These are phyloP conservation scores for Monosporascus sp. DNA, from an alignment of 2,329 filamentous ascomycete genomes.

Conservation along the genomic window DNA sequence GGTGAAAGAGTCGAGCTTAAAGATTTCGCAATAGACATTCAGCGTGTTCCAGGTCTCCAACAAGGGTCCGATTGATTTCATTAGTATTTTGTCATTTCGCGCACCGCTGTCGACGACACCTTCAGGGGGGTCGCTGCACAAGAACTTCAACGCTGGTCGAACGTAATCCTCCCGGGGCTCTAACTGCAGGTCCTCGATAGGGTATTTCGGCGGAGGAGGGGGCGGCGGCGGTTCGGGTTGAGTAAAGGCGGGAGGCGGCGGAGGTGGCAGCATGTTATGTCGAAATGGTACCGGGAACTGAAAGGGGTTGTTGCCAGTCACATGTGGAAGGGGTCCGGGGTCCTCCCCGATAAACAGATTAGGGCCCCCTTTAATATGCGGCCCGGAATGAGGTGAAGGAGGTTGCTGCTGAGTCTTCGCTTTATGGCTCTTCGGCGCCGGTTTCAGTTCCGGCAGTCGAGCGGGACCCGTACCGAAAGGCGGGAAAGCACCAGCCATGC, in stretches of 20 bases:
- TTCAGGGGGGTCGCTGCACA: constrained; percentile 60
- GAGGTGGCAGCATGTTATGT: constrained; percentile 39
- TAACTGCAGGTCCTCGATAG: constrained; percentile 88
- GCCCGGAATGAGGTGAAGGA: constrained; percentile 31
- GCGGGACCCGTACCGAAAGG: constrained; percentile 37
- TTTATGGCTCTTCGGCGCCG: constrained; percentile 65
- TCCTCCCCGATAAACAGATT: constrained; percentile 29
- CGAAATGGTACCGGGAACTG: constrained; percentile 39
- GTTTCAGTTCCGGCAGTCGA: constrained; percentile 68
- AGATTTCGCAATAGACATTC: constrained; percentile 96
- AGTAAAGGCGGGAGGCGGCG: constrained; percentile 35
- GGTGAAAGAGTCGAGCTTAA: constrained; percentile 91
- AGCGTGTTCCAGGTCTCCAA: constrained; percentile 94
- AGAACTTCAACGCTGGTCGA: constrained; percentile 72
- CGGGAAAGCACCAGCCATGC: constrained; percentile 22
- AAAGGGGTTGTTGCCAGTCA: constrained; percentile 40
- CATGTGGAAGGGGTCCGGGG: constrained; percentile 33
- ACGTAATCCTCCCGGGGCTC: constrained; percentile 59
- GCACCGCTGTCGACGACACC: constrained; percentile 40
- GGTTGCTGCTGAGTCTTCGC: constrained; percentile 44
- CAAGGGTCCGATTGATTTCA: constrained; percentile 78
- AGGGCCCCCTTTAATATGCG: constrained; percentile 32
- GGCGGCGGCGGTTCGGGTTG: constrained; percentile 53
- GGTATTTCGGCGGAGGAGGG: constrained; percentile 81
- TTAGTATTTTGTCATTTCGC: constrained; percentile 58